phyloP scores from a whole-genome alignment of 805 yeast species.

The Kregervanrija delftensis region DNA sequence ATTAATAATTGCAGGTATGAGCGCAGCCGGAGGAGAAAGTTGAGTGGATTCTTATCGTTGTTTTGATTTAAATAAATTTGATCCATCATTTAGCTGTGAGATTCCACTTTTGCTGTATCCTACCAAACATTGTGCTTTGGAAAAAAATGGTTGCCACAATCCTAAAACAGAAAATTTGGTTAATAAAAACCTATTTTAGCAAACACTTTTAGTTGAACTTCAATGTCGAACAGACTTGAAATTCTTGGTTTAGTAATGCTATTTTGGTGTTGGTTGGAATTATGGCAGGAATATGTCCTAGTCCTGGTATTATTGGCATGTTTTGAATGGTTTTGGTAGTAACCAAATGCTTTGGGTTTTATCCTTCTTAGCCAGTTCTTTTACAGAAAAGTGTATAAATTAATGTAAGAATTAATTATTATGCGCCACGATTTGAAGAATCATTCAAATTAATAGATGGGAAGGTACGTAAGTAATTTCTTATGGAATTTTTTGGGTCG shows the following conservation, averaged over 20 bases:
- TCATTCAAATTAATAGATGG: too few relatives aligned
- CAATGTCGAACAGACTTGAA: constrained; percentile 18
- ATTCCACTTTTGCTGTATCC: constrained; percentile 35
- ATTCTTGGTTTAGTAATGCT: constrained; percentile 35
- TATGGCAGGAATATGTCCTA: constrained; percentile 46
- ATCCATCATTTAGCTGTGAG: constrained; percentile 41
- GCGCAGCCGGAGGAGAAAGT: constrained; percentile 36
- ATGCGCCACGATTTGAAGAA: too few relatives aligned
- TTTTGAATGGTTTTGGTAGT: constrained; percentile 15
- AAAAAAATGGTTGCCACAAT: constrained; percentile 14
- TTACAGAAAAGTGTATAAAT: constrained; percentile 41
- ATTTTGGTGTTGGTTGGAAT: constrained; percentile 50
- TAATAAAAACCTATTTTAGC: constrained; percentile 16
- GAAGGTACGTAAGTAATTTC: too few relatives aligned
- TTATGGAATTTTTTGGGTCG: too few relatives aligned
- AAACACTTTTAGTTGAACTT: constrained; percentile 20
- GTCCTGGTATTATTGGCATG: constrained; percentile 36
- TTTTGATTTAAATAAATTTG: constrained; percentile 30
- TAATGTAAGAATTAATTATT: too few relatives aligned
- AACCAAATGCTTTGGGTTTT: constrained; percentile 24
- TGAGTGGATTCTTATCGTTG: constrained; percentile 38
- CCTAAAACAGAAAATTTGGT: constrained; percentile 1
- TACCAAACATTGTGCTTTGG: constrained; percentile 40
- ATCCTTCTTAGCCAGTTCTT: constrained; percentile 24
- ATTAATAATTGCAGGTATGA: constrained; percentile 40